phyloP scores from a whole-genome alignment of 2,329 filamentous ascomycete species.

The Ophiostoma angusticollis region DNA sequence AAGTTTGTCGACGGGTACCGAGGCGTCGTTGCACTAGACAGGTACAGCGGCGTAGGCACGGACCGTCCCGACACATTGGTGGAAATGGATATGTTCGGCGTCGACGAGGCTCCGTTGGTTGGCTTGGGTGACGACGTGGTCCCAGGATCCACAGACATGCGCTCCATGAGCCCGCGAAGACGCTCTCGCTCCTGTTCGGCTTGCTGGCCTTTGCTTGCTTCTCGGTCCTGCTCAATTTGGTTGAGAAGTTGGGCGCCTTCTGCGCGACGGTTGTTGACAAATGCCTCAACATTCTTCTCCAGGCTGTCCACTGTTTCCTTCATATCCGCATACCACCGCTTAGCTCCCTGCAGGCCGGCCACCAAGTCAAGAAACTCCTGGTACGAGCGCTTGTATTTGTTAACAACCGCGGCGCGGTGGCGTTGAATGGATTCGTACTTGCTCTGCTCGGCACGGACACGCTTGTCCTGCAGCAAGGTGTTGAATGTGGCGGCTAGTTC shows the following conservation, averaged over 20 bases:
- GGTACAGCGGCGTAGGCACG: conserved; percentile 24
- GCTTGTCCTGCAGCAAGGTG: conserved; percentile 79
- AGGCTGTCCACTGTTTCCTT: conserved; percentile 84
- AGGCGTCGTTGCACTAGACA: conserved; percentile 24
- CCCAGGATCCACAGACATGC: conserved; percentile 77
- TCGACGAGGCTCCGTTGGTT: conserved; percentile 13
- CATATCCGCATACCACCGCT: conserved; percentile 93
- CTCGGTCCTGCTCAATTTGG: conserved; percentile 72
- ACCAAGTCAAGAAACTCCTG: conserved; percentile 86
- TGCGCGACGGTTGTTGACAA: conserved; percentile 84
- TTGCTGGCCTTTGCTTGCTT: conserved; percentile 42
- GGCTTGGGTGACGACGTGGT: conserved; percentile 26
- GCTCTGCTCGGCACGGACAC: conserved; percentile 84
- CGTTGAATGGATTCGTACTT: conserved; percentile 85
- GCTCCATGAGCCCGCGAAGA: conserved; percentile 81
- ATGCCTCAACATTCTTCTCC: conserved; percentile 90
- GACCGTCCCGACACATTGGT: conserved; percentile 20
- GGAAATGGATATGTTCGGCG: conserved; percentile 1
- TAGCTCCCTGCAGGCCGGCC: conserved; percentile 74
- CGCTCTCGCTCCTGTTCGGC: conserved; percentile 80
- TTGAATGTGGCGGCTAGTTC: conserved; percentile 83
- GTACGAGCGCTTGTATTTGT: conserved; percentile 80
- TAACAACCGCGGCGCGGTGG: conserved; percentile 67
- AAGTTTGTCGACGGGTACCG: conserved; percentile 41
- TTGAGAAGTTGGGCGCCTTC: conserved; percentile 83